phyloP scores from a whole-genome alignment of 108 stramenopile species.

The Cylindrotheca fusiformis region DNA sequence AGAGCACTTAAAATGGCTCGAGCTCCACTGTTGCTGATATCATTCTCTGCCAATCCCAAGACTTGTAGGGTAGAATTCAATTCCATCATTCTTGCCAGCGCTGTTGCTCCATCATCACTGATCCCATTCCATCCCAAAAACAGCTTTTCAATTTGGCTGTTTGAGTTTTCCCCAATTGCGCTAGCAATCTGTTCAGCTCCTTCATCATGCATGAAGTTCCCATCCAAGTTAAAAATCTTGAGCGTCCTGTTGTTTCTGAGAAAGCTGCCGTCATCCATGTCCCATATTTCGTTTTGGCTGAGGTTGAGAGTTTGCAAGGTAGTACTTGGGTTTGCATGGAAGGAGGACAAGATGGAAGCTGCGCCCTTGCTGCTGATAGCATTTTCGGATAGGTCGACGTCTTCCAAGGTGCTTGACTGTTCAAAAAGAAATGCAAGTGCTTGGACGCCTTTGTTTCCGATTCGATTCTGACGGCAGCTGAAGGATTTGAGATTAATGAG shows the following conservation, averaged over 20 bases:
- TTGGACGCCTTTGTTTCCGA: conserved; percentile 25
- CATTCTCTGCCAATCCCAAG: conserved; percentile 30
- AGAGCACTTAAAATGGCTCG: conserved; percentile 25
- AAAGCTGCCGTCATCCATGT: conserved; percentile 23
- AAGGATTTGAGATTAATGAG: conserved; percentile 15
- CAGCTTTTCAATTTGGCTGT: conserved; percentile 20
- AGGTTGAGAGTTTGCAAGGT: conserved; percentile 13
- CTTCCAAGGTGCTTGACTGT: conserved; percentile 18
- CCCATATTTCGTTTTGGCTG: conserved; percentile 30
- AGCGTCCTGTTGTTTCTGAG: conserved; percentile 21
- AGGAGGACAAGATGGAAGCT: conserved; percentile 2
- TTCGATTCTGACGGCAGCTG: conserved; percentile 11
- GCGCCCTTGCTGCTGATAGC: conserved; percentile 23
- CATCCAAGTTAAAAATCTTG: conserved; percentile 24
- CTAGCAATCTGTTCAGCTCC: conserved; percentile 28
- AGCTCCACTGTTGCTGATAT: conserved; percentile 27
- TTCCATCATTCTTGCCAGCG: conserved; percentile 29
- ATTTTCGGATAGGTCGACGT: conserved; percentile 32
- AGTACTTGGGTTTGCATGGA: conserved; percentile 1
- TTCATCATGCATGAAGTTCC: conserved; percentile 30
- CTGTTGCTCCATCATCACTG: conserved; percentile 24
- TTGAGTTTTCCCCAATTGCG: conserved; percentile 17
- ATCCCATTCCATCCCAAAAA: conserved; percentile 32
- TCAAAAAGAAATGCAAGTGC: conserved; percentile 21
- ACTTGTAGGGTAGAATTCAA: conserved; percentile 22